These are phyloP conservation scores for Didymellaceae sp. DNA, from an alignment of 2,329 filamentous ascomycete genomes.

Conservation along the genomic window DNA sequence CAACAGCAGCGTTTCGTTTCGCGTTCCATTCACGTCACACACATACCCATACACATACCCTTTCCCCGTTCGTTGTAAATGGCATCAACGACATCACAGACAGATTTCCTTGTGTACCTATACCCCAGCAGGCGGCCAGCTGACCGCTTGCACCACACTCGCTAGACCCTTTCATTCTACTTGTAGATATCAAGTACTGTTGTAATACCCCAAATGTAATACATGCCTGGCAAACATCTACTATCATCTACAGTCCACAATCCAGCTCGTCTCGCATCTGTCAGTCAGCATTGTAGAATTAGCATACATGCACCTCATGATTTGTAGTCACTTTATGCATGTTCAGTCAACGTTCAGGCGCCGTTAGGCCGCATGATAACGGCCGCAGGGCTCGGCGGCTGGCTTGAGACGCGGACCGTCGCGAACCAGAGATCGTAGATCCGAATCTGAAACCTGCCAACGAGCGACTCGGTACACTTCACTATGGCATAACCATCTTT, in stretches of 20 bases:
- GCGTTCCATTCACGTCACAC: conserved; percentile 13
- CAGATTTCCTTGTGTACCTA: conserved; percentile 18
- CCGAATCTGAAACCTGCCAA: conserved; percentile 4
- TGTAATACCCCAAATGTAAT: conserved; percentile 19
- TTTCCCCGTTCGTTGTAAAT: conserved; percentile 5
- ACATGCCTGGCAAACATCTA: conserved; percentile 11
- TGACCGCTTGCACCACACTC: conserved; percentile 15
- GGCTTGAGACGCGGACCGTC: conserved; percentile 17
- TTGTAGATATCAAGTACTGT: conserved; percentile 19
- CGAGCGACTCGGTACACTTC: neutral
- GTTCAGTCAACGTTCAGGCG: conserved; percentile 3
- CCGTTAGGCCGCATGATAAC: conserved; percentile 11
- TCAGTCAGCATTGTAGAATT: neutral
- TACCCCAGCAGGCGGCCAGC: conserved; percentile 9
- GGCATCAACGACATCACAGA: conserved; percentile 11
- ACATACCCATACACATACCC: conserved; percentile 10
- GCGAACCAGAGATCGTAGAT: conserved; percentile 18
- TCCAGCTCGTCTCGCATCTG: neutral
- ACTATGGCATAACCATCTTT: neutral
- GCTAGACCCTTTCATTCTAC: conserved; percentile 19
- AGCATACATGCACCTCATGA: neutral
- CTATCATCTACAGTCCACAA: neutral
- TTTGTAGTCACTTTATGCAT: conserved; percentile 15
- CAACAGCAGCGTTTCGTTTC: conserved; percentile 15
- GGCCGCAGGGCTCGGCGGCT: conserved; percentile 6